Evolutionary conservation across 345 rosid species (phyloP).

Genomic region (Sisymbrium irio): DNA sequence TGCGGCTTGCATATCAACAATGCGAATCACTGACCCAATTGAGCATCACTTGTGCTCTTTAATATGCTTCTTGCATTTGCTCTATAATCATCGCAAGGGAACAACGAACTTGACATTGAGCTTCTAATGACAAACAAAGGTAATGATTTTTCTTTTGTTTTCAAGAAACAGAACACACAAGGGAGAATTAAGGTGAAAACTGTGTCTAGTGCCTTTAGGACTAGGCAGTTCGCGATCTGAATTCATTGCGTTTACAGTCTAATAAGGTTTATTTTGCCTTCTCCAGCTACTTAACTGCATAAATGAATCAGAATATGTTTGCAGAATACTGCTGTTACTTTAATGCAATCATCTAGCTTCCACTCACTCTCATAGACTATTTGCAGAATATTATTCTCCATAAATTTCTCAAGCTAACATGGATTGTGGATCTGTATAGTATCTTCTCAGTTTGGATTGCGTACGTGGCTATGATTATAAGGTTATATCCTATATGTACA

Average conservation of each 20-base stretch:
- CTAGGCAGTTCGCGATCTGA: not conserved
- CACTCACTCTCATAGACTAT: too few relatives aligned
- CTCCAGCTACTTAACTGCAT: not conserved
- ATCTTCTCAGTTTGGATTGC: not conserved
- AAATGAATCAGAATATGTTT: not conserved
- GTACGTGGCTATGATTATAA: not conserved
- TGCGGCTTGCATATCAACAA: conserved; percentile 3
- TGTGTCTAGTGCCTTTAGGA: not conserved
- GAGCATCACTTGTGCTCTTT: conserved; percentile 3
- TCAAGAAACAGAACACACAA: not conserved
- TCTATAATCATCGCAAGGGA: not conserved
- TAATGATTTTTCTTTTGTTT: not conserved
- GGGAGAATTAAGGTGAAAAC: not conserved
- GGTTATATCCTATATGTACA: not conserved
- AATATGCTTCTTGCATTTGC: not conserved
- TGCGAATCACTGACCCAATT: not conserved
- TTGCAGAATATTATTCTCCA: not conserved
- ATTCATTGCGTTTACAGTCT: not conserved
- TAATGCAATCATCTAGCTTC: too few relatives aligned
- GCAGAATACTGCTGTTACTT: not conserved
- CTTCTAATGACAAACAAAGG: conserved; percentile 1
- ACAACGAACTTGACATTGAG: not conserved
- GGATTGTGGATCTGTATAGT: not conserved
- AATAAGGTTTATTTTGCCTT: not conserved
- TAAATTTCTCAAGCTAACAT: not conserved